Evolutionary conservation across 1,139 yeast genomes (phyloP).

Genomic region (Yamadazyma sp.): DNA sequence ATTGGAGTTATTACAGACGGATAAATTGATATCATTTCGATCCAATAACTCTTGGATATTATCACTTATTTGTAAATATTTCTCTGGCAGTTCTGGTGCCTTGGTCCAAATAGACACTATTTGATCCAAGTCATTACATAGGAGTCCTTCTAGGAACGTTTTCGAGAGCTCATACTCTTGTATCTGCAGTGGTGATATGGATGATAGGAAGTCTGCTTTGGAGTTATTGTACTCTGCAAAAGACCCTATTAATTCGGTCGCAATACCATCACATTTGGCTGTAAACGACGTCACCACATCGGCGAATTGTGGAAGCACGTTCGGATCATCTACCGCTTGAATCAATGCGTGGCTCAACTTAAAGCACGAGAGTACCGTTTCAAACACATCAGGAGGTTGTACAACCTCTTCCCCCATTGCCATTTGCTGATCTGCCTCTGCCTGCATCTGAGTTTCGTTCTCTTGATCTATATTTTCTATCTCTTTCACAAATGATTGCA

Average conservation of each 20-base stretch:
- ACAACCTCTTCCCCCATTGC: conserved; percentile 28
- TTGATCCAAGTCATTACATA: conserved; percentile 16
- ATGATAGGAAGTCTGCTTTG: conserved; percentile 26
- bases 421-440: conserved; percentile 17
- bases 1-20: conserved; percentile 11
- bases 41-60: conserved; percentile 45
- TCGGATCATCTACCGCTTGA: conserved; percentile 20
- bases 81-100: conserved; percentile 32
- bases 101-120: conserved; percentile 27
- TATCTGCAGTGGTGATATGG: conserved; percentile 24
- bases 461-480: conserved; percentile 15
- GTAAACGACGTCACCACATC: conserved; percentile 20
- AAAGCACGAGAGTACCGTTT: conserved; percentile 32
- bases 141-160: conserved; percentile 24
- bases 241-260: conserved; percentile 21
- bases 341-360: conserved; percentile 31
- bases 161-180: conserved; percentile 25
- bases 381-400: conserved; percentile 42
- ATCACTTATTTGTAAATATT: conserved; percentile 42
- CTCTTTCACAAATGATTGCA: conserved; percentile 29
- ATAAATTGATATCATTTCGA: conserved; percentile 27
- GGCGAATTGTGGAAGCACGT: conserved; percentile 5
- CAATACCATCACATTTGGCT: conserved; percentile 21
- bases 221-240: conserved; percentile 22
- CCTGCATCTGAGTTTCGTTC: conserved; percentile 3